A percentile compares a stretch with the other conserved stretches of the same genome.
Conservation (phyloP, 1,284 basidiomycete species). For the Ustilago sp. region DNA sequence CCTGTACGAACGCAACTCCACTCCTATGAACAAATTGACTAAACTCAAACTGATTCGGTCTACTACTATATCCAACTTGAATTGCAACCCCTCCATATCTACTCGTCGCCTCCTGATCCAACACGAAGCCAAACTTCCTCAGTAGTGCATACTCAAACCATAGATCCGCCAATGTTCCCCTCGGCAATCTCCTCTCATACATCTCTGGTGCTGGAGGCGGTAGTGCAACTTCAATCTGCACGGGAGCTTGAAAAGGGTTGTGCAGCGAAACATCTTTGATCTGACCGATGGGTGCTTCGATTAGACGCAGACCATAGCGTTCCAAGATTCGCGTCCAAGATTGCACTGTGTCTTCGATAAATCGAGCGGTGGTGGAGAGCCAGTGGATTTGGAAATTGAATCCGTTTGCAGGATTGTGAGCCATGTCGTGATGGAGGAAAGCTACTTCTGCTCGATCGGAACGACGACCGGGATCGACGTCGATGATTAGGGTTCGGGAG, state of each 20-base stretch:
- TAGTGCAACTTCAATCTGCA: conserved; percentile 63
- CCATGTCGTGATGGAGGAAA: conserved; percentile 67
- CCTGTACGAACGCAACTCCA: conserved; percentile 68
- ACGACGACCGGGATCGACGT: conserved; percentile 61
- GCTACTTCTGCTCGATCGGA: conserved; percentile 67
- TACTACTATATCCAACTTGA: conserved; percentile 61
- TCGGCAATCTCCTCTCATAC: conserved; percentile 51
- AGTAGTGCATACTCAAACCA: conserved; percentile 67
- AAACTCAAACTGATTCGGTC: conserved; percentile 66
- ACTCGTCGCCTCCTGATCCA: conserved; percentile 65
- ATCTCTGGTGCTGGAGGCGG: conserved; percentile 57
- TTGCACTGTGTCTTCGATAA: conserved; percentile 88
- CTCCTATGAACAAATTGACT: conserved; percentile 66
- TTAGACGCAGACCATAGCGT: conserved; percentile 88
- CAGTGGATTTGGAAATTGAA: conserved; percentile 84
- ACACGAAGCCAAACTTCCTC: conserved; percentile 64
- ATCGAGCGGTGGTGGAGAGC: conserved; percentile 95
- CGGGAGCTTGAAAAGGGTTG: conserved; percentile 67
- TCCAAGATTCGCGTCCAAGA: conserved; percentile 88
- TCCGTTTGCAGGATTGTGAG: conserved; percentile 69
- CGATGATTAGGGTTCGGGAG: conserved; percentile 63
- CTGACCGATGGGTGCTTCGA: conserved; percentile 75
- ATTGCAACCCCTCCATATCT: conserved; percentile 54
- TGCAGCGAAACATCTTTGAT: conserved; percentile 66
- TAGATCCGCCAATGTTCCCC: conserved; percentile 47